phyloP scores from a whole-genome alignment of 352 stramenopile species.

The Elongisporangium anandrum region DNA sequence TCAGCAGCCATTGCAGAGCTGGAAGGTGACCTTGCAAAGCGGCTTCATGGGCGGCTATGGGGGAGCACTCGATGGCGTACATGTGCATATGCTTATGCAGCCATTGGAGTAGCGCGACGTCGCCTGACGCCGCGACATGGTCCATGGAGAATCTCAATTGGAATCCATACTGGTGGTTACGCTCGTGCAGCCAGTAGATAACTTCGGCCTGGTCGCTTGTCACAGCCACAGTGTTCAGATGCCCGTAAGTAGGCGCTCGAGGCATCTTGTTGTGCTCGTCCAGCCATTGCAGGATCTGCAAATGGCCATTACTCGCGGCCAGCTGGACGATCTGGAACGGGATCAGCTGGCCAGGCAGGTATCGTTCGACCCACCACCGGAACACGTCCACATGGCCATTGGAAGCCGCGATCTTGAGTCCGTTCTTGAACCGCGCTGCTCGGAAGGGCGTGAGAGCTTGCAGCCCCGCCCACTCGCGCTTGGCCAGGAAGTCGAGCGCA shows the following conservation, averaged over 20 bases:
- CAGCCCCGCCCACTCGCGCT: slow-evolving; percentile 3
- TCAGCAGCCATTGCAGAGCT: not conserved
- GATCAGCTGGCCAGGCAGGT: slow-evolving; percentile 27
- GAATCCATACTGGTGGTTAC: slow-evolving; percentile 8
- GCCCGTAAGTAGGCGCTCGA: slow-evolving; percentile 18
- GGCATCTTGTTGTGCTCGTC: slow-evolving; percentile 27
- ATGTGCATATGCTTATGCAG: not conserved
- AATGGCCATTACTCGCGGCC: slow-evolving; percentile 44
- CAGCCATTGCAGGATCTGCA: slow-evolving; percentile 42
- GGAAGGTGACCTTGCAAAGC: not conserved
- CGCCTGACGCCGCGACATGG: not conserved
- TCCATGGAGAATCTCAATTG: not conserved
- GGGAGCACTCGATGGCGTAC: not conserved
- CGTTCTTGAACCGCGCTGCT: slow-evolving; percentile 1
- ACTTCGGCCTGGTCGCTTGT: slow-evolving; percentile 23
- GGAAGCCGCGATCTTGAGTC: slow-evolving; percentile 28
- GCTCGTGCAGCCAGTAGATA: slow-evolving; percentile 34
- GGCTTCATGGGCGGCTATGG: not conserved
- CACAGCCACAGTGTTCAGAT: slow-evolving; percentile 8
- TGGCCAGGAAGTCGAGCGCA: slow-evolving; percentile 26
- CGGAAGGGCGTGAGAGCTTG: not conserved
- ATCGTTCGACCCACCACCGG: slow-evolving; percentile 30
- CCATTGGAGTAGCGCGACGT: not conserved
- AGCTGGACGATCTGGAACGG: slow-evolving; percentile 32
- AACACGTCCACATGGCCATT: slow-evolving; percentile 34